Evolutionary conservation across 805 yeast genomes (phyloP).

Genomic region (Wickerhamiella kurtzmanii): DNA sequence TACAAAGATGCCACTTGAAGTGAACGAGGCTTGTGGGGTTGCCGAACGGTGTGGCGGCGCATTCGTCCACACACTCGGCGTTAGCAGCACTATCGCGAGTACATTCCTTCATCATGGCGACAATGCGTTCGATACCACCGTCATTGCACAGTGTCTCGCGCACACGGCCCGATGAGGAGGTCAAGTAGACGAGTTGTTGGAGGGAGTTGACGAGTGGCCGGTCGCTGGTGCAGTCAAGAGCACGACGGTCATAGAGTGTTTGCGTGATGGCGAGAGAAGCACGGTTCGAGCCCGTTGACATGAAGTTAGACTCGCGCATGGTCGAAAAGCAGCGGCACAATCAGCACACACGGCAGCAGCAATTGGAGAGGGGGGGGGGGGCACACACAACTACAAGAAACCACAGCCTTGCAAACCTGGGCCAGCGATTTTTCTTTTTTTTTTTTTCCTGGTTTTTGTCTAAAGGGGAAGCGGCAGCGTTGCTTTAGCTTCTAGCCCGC

Average conservation of each 20-base stretch:
- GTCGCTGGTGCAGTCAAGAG: conserved; percentile 79
- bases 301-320: conserved; percentile 86
- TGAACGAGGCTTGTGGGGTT: conserved; percentile 33
- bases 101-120: conserved; percentile 75
- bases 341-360: neutral
- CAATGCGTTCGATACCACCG: conserved; percentile 84
- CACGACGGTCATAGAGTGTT: conserved; percentile 80
- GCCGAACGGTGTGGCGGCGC: conserved; percentile 1
- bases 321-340: too few species aligned
- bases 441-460: too few species aligned
- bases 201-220: conserved; percentile 83
- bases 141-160: conserved; percentile 79
- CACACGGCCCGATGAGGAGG: conserved; percentile 75
- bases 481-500: too few species aligned
- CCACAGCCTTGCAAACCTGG: too few species aligned
- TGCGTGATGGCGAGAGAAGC: conserved; percentile 90
- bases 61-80: neutral
- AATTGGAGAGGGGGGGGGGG: neutral
- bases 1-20: conserved; percentile 94
- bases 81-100: neutral
- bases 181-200: conserved; percentile 77
- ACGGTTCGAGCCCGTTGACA: conserved; percentile 61
- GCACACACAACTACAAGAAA: too few species aligned
- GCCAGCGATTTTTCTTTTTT: too few species aligned
- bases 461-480: too few species aligned